phyloP scores from a whole-genome alignment of 257 asterid species.

The Solanum dulcamara region DNA sequence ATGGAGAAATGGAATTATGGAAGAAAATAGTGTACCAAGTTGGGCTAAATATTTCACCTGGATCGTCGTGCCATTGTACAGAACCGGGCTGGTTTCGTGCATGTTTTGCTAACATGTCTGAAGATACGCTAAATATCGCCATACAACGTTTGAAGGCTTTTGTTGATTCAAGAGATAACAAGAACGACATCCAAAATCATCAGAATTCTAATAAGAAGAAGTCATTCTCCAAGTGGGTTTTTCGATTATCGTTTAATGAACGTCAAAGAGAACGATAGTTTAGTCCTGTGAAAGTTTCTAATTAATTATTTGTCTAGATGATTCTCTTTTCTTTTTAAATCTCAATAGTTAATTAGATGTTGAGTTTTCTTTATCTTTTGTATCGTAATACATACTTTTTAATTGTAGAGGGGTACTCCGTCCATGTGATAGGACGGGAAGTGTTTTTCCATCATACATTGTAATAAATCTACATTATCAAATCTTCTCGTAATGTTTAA shows the following conservation, averaged over 20 bases:
- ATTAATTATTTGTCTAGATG: background rate
- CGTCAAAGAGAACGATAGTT: conserved; percentile 42
- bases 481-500: background rate
- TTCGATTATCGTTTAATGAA: conserved; percentile 39
- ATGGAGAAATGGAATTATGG: background rate
- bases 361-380: background rate
- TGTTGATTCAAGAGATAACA: background rate
- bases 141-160: background rate
- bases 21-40: conserved; percentile 1
- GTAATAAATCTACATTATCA: background rate
- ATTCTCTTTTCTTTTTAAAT: background rate
- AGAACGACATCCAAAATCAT: background rate
- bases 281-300: background rate
- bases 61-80: background rate
- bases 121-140: background rate
- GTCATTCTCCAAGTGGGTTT: conserved; percentile 42
- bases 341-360: background rate
- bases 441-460: background rate
- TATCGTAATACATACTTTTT: background rate
- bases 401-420: background rate
- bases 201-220: conserved; percentile 25
- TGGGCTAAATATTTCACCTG: conserved; percentile 1
- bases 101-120: conserved; percentile 1
- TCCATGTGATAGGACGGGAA: background rate
- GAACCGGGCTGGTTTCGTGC: conserved; percentile 8